Base-by-base conservation (phyloP, 2,329 filamentous ascomycete genomes). In the Waltergamsia citrina region DNA sequence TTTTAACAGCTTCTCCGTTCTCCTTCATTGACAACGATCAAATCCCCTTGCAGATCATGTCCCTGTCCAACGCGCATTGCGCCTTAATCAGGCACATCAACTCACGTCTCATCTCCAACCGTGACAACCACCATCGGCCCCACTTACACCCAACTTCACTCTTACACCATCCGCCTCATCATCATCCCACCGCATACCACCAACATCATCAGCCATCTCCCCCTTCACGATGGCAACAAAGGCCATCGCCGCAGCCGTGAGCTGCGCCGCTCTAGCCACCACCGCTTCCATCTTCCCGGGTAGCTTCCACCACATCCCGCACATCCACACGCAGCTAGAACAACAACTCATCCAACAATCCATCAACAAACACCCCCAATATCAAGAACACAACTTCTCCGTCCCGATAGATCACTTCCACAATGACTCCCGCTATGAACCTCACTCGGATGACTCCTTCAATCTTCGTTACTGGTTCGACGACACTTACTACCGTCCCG, bases 391-490 rank as follows among this genome's bases (percentile, higher is more conserved):
- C 38, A 58, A 59, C 40, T 38, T 60, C 33, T 54, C 53, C 4
- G 67, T 71, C 5, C 71, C 71, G 16, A 65, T 93, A 22, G 85
- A 94, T 54, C 84, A 92, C 50, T 93, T 92, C 59, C 83, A 83
- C 57, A 85, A 90, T 48, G 80, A 87, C 36, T 71, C 75, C 3
- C 62, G 67, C 32, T 93, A 93, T 50, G 82, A 79, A 52, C 85
- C 86, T 23, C 85, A 93, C 54, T 74, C 69, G 9, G 63, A 81
- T 44, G 78, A 55, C 17, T 71, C 59, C 3, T 94, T 86, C 54
- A 56, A 74, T 16, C 62, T 90, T 31, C 74, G 85, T 9, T 94
- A 92, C 62, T 93, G 81, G 81, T 85, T 90, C 45, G 85, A 93
- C 49, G 74, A 78, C 2, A 71, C 70, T 29, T 70, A 84, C 59